Evolutionary conservation across 768 basidiomycete species (phyloP), one percentile per base, ranked within the genome.

Genomic region (Phlebiopsis flavidoalba): DNA sequence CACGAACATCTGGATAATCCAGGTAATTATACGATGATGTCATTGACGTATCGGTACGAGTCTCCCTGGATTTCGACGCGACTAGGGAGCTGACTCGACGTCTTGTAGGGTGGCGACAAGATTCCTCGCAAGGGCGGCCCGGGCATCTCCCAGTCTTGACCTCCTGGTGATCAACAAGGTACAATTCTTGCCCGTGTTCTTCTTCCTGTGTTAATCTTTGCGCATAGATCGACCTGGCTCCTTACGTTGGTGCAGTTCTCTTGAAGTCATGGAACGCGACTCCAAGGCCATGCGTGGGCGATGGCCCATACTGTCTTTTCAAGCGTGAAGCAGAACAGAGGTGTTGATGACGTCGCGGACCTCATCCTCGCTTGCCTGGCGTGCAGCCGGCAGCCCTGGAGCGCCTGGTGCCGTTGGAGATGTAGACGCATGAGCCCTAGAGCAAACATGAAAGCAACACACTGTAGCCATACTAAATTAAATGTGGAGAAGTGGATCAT

Each of bases 101-200:
- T 43, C 10, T 36, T 15, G 52, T 63, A 91, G 89, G 96, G 97
- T 10, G 96, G 96, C 0, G 96, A 99, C 76, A 99, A 99, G 75
- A 95, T 99, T 64, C 97, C 97, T 21, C 81, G 96, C 22, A 99
- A 99, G 77, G 96, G 97, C 5, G 97, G 96, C 1, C 97, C 96
- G 1, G 97, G 96, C 10, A 98, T 99, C 65, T 95, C 94, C 1
- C 91, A 95, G 69, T 96, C 94, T n/a, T 1, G 97, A 98, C 75
- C 77, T 99, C 11, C 77, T 99, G 57, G 85, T 99, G 24, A 85
- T 98, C 66, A 98, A 98, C 79, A 99, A 99, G 82, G 95, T 88
- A 37, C 55, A 71, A 19, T 33, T 19, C 17, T 24, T 26, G 37
- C 33, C 1, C 52, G 5, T 36, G 12, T 6, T 35, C 17, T 31